Conservation (phyloP, 2,329 filamentous ascomycete species). For the Cyclaneusma minus region DNA sequence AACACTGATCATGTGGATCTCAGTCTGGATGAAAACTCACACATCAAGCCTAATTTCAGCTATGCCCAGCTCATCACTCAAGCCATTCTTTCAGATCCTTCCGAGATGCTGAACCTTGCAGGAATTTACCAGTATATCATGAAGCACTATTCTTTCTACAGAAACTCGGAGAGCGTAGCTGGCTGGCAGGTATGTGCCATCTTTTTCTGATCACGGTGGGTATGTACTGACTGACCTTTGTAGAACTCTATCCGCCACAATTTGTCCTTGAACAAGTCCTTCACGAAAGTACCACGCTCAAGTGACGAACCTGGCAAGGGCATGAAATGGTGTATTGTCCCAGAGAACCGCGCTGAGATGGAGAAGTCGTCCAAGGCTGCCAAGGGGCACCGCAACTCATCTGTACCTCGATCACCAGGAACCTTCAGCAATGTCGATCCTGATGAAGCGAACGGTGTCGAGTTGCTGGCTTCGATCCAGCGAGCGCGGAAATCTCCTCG, state of each 20-base stretch:
- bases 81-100: conserved; percentile 73
- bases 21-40: conserved; percentile 68
- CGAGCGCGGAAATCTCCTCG: conserved; percentile 40
- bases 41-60: conserved; percentile 90
- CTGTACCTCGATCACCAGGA: conserved; percentile 1
- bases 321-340: conserved; percentile 95
- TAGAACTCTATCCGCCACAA: conserved; percentile 96
- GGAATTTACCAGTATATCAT: conserved; percentile 93
- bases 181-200: conserved; percentile 73
- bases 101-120: conserved; percentile 78
- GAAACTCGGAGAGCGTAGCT: conserved; percentile 52
- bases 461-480: conserved; percentile 46
- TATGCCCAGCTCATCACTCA: conserved; percentile 96
- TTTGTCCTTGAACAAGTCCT: conserved; percentile 83
- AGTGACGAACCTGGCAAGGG: conserved; percentile 96
- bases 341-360: conserved; percentile 76
- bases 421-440: conserved; percentile 26
- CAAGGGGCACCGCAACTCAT: conserved; percentile 3
- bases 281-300: conserved; percentile 80
- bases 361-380: conserved; percentile 44
- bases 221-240: conserved; percentile 11
- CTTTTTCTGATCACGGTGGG: conserved; percentile 1
- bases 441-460: conserved; percentile 49
- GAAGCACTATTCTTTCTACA: conserved; percentile 83
- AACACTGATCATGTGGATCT: conserved; percentile 49